phyloP scores from a whole-genome alignment of 352 stramenopile species.

The Pythium brachiatum region DNA sequence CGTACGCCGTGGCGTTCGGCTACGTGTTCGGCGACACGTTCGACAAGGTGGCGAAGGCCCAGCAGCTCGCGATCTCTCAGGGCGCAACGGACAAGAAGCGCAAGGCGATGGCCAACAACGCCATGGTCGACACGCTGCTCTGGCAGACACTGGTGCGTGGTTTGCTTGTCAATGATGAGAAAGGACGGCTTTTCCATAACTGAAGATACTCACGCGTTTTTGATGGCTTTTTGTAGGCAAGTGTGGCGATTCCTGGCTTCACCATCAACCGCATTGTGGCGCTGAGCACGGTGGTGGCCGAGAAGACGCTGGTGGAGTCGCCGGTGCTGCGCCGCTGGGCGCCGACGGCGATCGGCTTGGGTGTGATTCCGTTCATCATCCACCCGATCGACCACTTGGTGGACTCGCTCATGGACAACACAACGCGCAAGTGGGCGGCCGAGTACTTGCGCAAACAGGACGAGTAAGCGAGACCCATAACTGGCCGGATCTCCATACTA shows the following conservation, averaged over 20 bases:
- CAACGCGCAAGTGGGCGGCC: constrained; percentile 46
- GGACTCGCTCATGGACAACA: constrained; percentile 51
- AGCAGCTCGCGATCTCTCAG: constrained; percentile 28
- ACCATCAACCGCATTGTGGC: constrained; percentile 83
- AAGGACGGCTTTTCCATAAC: not conserved
- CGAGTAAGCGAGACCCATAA: no score
- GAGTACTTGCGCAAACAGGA: constrained; percentile 31
- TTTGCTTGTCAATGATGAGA: not conserved
- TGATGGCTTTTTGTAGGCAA: constrained; percentile 36
- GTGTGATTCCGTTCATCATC: constrained; percentile 86
- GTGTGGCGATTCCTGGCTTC: constrained; percentile 78
- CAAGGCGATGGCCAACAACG: constrained; percentile 33
- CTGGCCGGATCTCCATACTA: no score
- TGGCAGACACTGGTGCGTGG: constrained; percentile 67
- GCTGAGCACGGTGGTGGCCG: constrained; percentile 31
- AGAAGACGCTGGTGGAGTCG: constrained; percentile 40
- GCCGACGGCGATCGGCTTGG: constrained; percentile 73
- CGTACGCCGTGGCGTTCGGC: constrained; percentile 77
- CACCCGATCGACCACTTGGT: constrained; percentile 81
- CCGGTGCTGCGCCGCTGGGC: constrained; percentile 51
- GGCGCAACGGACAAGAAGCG: constrained; percentile 29
- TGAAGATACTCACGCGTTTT: not conserved
- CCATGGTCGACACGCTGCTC: constrained; percentile 68
- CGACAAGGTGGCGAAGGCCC: constrained; percentile 64
- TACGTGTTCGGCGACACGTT: constrained; percentile 84